A percentile compares a stretch with the other conserved stretches of the same genome.
These are phyloP conservation scores for Hemisphaericaspora subhashii DNA, from an alignment of 1,139 yeast genomes.

Conservation along the genomic window DNA sequence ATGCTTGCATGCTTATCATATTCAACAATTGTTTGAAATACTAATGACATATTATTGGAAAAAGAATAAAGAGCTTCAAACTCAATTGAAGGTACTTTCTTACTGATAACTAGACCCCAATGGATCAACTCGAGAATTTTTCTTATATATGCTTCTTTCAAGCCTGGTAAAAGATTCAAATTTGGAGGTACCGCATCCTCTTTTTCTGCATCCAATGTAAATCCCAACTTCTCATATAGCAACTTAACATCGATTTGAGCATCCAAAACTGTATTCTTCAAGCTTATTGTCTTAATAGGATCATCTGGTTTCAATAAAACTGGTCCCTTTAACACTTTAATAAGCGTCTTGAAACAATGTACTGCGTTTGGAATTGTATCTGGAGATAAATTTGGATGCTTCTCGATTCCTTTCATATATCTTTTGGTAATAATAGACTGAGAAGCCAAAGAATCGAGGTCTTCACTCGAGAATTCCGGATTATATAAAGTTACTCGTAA, in stretches of 20 bases:
- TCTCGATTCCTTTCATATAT: constrained; percentile 30
- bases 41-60: constrained; percentile 36
- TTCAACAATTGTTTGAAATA: constrained; percentile 38
- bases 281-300: constrained; percentile 53
- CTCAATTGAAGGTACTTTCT: constrained; percentile 25
- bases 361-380: constrained; percentile 48
- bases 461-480: constrained; percentile 30
- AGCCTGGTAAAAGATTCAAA: constrained; percentile 25
- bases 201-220: constrained; percentile 38
- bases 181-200: constrained; percentile 62
- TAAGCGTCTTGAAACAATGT: constrained; percentile 56
- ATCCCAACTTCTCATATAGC: constrained; percentile 47
- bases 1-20: constrained; percentile 40
- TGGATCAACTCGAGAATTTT: constrained; percentile 50
- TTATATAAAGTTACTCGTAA: constrained; percentile 34
- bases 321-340: constrained; percentile 65
- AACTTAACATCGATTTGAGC: constrained; percentile 57
- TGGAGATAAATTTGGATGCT: constrained; percentile 28
- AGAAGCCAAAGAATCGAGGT: constrained; percentile 27
- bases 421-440: constrained; percentile 27
- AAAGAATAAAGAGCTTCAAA: constrained; percentile 41
- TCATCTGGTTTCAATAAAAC: constrained; percentile 41
- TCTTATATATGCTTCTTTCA: constrained; percentile 49
- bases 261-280: constrained; percentile 49
- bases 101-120: constrained; percentile 32